Conservation (phyloP, 306 rosid genomes). For the Pterocarpus santalinus region DNA sequence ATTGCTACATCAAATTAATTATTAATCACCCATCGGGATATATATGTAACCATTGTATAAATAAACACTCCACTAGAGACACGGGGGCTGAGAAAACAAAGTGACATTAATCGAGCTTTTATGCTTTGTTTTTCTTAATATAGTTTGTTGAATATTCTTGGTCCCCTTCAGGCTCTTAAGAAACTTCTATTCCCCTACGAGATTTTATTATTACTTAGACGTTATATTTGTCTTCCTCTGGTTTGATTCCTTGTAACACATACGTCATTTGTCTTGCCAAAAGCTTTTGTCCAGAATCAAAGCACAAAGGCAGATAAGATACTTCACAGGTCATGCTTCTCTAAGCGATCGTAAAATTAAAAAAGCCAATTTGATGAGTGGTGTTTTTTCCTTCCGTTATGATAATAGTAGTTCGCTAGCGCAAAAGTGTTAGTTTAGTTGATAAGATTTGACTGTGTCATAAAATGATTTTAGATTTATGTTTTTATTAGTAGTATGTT, state of each 20-base stretch:
- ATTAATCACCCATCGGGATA: not conserved
- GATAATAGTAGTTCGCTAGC: no score
- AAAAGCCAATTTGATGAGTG: not conserved
- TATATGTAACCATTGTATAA: not conserved
- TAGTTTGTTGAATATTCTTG: constrained; percentile 33
- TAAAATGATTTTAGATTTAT: no score
- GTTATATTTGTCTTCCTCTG: constrained; percentile 51
- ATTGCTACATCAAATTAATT: not conserved
- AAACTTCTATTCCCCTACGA: constrained; percentile 49
- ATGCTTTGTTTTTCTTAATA: constrained; percentile 11
- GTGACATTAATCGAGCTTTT: constrained; percentile 21
- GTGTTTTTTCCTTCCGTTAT: no score
- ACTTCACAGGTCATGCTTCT: constrained; percentile 18
- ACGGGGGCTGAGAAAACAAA: constrained; percentile 50
- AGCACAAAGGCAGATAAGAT: constrained; percentile 39
- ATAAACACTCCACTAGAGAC: constrained; percentile 19
- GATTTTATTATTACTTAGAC: constrained; percentile 38
- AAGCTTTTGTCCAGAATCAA: constrained; percentile 48
- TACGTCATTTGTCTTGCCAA: constrained; percentile 50
- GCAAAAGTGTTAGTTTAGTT: no score
- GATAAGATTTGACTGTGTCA: no score
- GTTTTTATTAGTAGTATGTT: no score
- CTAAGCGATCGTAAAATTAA: not conserved
- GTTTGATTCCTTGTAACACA: constrained; percentile 48
- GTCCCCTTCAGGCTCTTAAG: constrained; percentile 1